These are phyloP conservation scores for Striga asiatica DNA, from an alignment of 257 asterid genomes.

Conservation along the genomic window DNA sequence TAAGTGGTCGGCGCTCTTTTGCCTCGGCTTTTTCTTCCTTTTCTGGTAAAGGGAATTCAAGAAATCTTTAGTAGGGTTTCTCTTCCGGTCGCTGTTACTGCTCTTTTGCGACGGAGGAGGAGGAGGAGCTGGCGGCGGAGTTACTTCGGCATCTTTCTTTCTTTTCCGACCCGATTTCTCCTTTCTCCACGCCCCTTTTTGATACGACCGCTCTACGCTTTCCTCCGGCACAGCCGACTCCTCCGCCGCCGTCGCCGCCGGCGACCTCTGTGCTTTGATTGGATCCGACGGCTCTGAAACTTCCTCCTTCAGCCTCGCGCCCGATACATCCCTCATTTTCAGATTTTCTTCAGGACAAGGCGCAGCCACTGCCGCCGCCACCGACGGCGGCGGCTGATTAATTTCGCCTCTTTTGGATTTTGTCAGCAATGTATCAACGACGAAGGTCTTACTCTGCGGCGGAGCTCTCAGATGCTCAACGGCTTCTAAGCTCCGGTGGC, in stretches of 20 bases:
- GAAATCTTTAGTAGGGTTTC: constrained; percentile 63
- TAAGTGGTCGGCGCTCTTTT: constrained; percentile 51
- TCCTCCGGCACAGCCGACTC: no score
- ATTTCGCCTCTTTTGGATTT: constrained; percentile 10
- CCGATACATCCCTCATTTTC: constrained; percentile 26
- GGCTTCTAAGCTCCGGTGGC: constrained; percentile 58
- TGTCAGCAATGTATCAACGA: constrained; percentile 35
- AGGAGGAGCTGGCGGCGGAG: constrained; percentile 30
- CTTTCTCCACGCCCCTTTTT: constrained; percentile 24
- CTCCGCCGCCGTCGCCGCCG: constrained; percentile 21
- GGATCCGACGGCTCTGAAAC: constrained; percentile 22
- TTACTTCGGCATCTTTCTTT: constrained; percentile 17
- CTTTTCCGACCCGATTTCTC: constrained; percentile 31
- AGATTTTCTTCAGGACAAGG: constrained; percentile 11
- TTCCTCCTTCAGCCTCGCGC: constrained; percentile 18
- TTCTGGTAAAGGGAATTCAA: constrained; percentile 60
- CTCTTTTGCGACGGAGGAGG: constrained; percentile 38
- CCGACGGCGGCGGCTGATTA: constrained; percentile 9
- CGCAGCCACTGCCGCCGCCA: background rate
- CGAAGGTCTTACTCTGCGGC: constrained; percentile 19
- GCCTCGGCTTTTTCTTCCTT: constrained; percentile 67
- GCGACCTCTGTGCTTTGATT: constrained; percentile 20
- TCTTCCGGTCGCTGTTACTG: constrained; percentile 31
- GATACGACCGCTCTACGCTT: constrained; percentile 18
- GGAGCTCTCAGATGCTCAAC: constrained; percentile 18